Evolutionary conservation across 163 green algal genomes (phyloP).

Genomic region (Chloromonas sp.): DNA sequence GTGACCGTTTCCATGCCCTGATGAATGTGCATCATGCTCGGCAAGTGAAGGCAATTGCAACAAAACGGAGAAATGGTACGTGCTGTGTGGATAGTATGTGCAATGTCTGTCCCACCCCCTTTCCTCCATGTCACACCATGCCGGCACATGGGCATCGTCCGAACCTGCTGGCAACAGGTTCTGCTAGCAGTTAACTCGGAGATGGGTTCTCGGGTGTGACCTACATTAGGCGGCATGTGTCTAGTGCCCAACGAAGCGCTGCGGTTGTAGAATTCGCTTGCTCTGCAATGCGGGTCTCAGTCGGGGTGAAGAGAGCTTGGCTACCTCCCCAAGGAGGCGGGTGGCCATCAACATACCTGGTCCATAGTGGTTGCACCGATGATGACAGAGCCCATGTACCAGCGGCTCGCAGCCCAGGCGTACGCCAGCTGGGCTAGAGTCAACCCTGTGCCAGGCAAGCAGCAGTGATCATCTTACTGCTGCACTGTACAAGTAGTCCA

Average conservation of each 20-base stretch:
- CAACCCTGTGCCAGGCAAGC: constrained; percentile 37
- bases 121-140: too few relatives aligned
- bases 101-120: too few relatives aligned
- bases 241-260: too few relatives aligned
- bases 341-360: constrained; percentile 4
- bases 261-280: too few relatives aligned
- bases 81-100: neutral
- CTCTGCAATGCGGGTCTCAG: too few relatives aligned
- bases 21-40: neutral
- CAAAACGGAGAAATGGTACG: neutral
- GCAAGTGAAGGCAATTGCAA: neutral
- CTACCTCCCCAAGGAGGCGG: too few relatives aligned
- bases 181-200: too few relatives aligned
- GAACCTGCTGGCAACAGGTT: too few relatives aligned
- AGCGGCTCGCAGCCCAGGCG: constrained; percentile 55
- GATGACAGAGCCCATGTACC: constrained; percentile 54
- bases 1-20: neutral
- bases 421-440: constrained; percentile 73
- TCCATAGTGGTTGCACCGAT: constrained; percentile 64
- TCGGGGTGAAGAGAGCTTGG: too few relatives aligned
- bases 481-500: neutral
- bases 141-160: too few relatives aligned
- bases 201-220: too few relatives aligned
- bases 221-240: too few relatives aligned
- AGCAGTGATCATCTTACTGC: neutral